Base-by-base conservation (phyloP, 768 basidiomycete genomes). In the Phanerochaete carnosa region DNA sequence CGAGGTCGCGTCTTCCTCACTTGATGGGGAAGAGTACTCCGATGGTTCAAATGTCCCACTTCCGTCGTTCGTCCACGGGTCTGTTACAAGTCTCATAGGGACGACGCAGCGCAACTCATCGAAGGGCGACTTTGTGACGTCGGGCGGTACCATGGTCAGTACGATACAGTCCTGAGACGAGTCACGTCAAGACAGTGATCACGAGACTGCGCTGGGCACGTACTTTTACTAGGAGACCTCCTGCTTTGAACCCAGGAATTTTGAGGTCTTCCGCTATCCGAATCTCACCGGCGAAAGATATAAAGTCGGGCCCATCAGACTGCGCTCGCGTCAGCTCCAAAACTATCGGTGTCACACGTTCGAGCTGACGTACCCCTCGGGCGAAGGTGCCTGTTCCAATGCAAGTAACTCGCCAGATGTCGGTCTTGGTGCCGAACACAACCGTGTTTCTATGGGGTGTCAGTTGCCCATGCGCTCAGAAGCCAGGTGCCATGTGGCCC, bases 381-480 rank as follows among this genome's bases (percentile, higher is more conserved):
- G 70, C 79, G 66, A 91, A 88, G 12, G 69, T 71, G n/a, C 80
- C 88, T 66, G 85, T 83, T 8, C 88, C 88, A 37, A 89, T 84
- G 58, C 74, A 77, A 62, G 86, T 85, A 1, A 84, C 79, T 58
- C 82, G 76, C 87, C 88, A 90, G 25, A 90, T 90, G 63, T 89
- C 85, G 1, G 86, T 80, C 70, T 85, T 88, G n/a, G 82, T 80
- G 1, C 80, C 81, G 9, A 77, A 65, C 19, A 81, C 65, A 19
- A 78, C 60, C 1, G 75, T 66, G 64, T 85, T 84, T 45, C 85
- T 87, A 62, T 11, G 23, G 33, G 5, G 53, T 46, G 37, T 45
- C 29, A 56, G 8, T 6, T 49, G 15, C n/a, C 58, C 55, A 23
- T 12, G 30, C 35, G 59, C 45, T 15, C 19, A 8, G 30, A 9